These are phyloP conservation scores for Dimocarpus longan DNA, from an alignment of 345 rosid genomes.

Conservation along the genomic window DNA sequence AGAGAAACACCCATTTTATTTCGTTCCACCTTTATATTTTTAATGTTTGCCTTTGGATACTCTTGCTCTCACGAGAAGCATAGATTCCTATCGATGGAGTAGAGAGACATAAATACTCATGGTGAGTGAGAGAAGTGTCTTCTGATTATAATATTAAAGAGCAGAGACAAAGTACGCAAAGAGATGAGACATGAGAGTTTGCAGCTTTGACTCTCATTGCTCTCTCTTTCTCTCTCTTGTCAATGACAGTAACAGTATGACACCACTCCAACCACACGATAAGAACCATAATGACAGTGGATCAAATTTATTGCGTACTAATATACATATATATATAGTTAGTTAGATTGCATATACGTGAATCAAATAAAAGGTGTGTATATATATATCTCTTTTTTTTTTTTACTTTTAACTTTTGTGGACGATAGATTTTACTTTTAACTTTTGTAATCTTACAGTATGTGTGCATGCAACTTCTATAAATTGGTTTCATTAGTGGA, in stretches of 20 bases:
- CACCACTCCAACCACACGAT: constrained; percentile 32
- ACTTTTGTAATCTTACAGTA: not conserved
- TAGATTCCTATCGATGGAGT: constrained; percentile 37
- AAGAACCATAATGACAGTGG: constrained; percentile 26
- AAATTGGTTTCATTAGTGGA: not conserved
- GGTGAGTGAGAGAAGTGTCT: constrained; percentile 17
- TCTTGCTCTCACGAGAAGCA: constrained; percentile 27
- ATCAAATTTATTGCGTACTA: constrained; percentile 3
- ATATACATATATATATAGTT: not conserved
- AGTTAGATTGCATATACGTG: not conserved
- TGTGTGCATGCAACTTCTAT: not conserved
- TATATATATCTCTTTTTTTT: not conserved
- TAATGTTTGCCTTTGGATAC: constrained; percentile 26
- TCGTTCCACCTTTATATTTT: not conserved
- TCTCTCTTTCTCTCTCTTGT: constrained; percentile 15
- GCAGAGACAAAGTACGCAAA: constrained; percentile 37
- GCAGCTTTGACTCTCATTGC: constrained; percentile 39
- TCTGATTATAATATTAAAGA: constrained; percentile 20
- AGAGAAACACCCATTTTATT: constrained; percentile 11
- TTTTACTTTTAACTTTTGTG: too few relatives aligned
- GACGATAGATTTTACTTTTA: not conserved
- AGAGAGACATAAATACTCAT: constrained; percentile 33
- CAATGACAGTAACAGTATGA: constrained; percentile 16
- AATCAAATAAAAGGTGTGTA: not conserved
- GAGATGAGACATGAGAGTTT: constrained; percentile 47